A percentile compares a stretch with the other conserved stretches of the same genome.
phyloP scores from a whole-genome alignment of 1,139 yeast species.

The Saccharomycopsis hybrid region DNA sequence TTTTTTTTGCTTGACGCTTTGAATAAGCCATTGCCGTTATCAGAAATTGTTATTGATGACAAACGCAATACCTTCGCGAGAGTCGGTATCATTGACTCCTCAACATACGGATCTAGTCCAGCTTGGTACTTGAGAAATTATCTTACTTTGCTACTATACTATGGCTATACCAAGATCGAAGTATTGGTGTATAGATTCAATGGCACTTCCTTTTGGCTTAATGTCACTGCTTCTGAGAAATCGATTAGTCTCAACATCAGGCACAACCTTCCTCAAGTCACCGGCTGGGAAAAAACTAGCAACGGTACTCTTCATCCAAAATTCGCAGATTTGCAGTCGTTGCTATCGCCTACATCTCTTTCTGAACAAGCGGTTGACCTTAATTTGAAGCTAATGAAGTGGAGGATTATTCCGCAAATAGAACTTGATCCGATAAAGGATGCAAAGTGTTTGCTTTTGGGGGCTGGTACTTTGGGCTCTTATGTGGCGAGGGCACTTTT shows the following conservation, averaged over 20 bases:
- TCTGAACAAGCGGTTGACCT: conserved; percentile 91
- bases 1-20: conserved; percentile 25
- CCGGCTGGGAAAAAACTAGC: conserved; percentile 88
- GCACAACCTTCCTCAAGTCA: conserved; percentile 34
- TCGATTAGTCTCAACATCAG: conserved; percentile 16
- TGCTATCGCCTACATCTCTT: conserved; percentile 71
- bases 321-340: conserved; percentile 69
- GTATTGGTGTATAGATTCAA: conserved; percentile 35
- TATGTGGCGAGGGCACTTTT: conserved; percentile 78
- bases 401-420: conserved; percentile 86
- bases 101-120: conserved; percentile 41
- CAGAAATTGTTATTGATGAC: conserved; percentile 23
- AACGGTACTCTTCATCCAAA: conserved; percentile 75
- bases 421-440: conserved; percentile 57
- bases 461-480: conserved; percentile 95
- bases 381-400: conserved; percentile 86
- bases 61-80: conserved; percentile 20
- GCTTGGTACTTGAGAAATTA: conserved; percentile 65
- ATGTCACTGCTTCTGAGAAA: conserved; percentile 16
- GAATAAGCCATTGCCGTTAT: conserved; percentile 21
- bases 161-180: conserved; percentile 36
- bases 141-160: conserved; percentile 44
- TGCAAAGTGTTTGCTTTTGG: conserved; percentile 69
- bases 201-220: conserved; percentile 26
- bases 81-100: conserved; percentile 59